A percentile compares a stretch with the other conserved stretches of the same genome.
Conservation (phyloP, 2,329 filamentous ascomycete genomes). For the Xylariaceae sp. region DNA sequence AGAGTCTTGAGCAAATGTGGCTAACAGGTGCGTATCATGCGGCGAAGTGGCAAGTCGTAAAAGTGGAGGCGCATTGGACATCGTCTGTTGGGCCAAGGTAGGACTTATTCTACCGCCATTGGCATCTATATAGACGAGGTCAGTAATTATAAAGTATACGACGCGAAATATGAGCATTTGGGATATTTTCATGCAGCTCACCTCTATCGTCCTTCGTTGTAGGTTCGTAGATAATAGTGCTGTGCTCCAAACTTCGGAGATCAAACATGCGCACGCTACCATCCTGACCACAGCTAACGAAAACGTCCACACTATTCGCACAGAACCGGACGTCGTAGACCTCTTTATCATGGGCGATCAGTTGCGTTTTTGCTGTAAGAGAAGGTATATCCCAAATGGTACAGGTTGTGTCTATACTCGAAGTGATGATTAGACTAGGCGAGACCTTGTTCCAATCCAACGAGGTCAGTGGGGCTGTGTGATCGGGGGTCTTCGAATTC, state of each 20-base stretch:
- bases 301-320: conserved; percentile 96
- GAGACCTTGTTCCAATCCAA: conserved; percentile 98
- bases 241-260: conserved; percentile 90
- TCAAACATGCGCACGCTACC: conserved; percentile 99
- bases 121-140: conserved; percentile 37
- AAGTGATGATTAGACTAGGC: conserved; percentile 95
- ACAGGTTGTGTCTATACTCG: conserved; percentile 97
- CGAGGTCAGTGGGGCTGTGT: conserved; percentile 92
- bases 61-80: conserved; percentile 70
- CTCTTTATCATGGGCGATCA: conserved; percentile 98
- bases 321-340: conserved; percentile 98
- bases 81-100: conserved; percentile 69
- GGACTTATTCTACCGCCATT: conserved; percentile 64
- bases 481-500: conserved; percentile 97
- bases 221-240: conserved; percentile 98
- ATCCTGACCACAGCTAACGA: conserved; percentile 95
- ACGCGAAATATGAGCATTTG: not conserved
- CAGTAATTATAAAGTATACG: not conserved
- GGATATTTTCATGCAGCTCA: conserved; percentile 35
- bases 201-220: conserved; percentile 76
- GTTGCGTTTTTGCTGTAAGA: conserved; percentile 92
- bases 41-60: conserved; percentile 83
- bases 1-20: conserved; percentile 94
- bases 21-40: conserved; percentile 89
- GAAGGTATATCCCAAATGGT: conserved; percentile 99